Evolutionary conservation across 805 yeast genomes (phyloP), one percentile per base, ranked within the genome.

Genomic region (Ogataea naganishii): DNA sequence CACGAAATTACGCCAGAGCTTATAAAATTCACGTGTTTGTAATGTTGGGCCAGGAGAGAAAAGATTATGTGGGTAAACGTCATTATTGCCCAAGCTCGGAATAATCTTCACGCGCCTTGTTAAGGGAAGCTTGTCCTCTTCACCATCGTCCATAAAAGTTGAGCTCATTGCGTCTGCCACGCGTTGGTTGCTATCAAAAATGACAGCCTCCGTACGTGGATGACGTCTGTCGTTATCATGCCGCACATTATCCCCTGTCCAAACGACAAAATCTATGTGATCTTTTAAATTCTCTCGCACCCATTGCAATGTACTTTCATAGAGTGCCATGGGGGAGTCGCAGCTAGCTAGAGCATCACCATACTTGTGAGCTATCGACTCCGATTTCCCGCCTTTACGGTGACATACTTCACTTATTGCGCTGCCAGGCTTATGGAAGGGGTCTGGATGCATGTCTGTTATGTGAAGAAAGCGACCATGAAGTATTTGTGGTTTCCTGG

Each of bases 171-270:
- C 41, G 13, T 60, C 57, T 4, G 84, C 65, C 7, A 81, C 70
- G 17, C 60, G 40, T 37, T 67, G 64, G 47, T 83, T 83, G 72
- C 77, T 66, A 9, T 75, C 78, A 38, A 82, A 72, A 26, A 84
- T 84, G 33, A 75, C 72, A 34, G 47, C 45, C 45, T 83, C 94
- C 1, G 82, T 72, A 59, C 95, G 69, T 3, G 95, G 95, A 44
- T 58, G 56, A 14, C 51, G 49, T 47, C 94, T 62, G 54, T 83
- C 95, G 44, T 78, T 80, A 51, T 83, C 94, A 51, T 83, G 95
- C 33, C 94, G 65, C 26, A 81, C 72, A 44, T 83, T 84, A 54
- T 84, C 95, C 19, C 95, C 95, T 0, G 95, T 83, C 95, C 95
- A 84, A 10, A 84, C 69, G 9, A 84, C 77, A 53, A 84, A 84